Evolutionary conservation across 352 stramenopile species (phyloP), one percentile per base, ranked within the genome.

Genomic region (Proteromonas lacertae): DNA sequence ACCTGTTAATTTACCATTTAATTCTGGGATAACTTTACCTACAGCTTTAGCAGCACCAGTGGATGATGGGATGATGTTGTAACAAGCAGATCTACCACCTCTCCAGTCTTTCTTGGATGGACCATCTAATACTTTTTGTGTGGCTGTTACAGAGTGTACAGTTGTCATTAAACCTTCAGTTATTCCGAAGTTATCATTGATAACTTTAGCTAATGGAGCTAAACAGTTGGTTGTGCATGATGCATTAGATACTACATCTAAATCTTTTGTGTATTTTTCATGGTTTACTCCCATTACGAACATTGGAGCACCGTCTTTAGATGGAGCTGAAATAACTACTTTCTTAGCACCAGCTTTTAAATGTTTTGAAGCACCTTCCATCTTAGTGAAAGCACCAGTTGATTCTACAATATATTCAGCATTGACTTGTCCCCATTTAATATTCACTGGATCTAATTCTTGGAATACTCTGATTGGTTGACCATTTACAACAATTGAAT

Each of bases 341-440:
- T n/a, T n/a, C n/a, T n/a, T n/a, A n/a, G n/a, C n/a, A n/a, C n/a
- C n/a, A n/a, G n/a, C n/a, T n/a, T n/a, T n/a, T n/a, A n/a, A n/a
- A n/a, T n/a, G n/a, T 97, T 97, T 32, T 96, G 81, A 50, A 82
- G 82, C 57, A 95, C 90, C 42, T 96, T 82, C 50, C 95, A 90
- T 55, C 86, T 95, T 33, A 79, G 75, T 48, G 69, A 56, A 58
- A 36, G 82, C 64, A 44, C 77, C 77, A 8, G 78, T 91, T 50
- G 74, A 90, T 57, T 92, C 78, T 53, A 69, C 87, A 31, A 92
- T 65, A 64, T 90, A 90, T 38, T 69, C 57, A 38, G 72, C 75
- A 45, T 71, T 72, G 30, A 69, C 52, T 35, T 42, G 44, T 32
- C 48, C 57, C 63, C 67, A 80, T 25, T 52, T 48, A 46, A 79